Percentiles rank a stretch among this genome's conserved stretches.
phyloP scores from a whole-genome alignment of 1,284 basidiomycete genomes.

The Mycosarcoma mackinlayi region DNA sequence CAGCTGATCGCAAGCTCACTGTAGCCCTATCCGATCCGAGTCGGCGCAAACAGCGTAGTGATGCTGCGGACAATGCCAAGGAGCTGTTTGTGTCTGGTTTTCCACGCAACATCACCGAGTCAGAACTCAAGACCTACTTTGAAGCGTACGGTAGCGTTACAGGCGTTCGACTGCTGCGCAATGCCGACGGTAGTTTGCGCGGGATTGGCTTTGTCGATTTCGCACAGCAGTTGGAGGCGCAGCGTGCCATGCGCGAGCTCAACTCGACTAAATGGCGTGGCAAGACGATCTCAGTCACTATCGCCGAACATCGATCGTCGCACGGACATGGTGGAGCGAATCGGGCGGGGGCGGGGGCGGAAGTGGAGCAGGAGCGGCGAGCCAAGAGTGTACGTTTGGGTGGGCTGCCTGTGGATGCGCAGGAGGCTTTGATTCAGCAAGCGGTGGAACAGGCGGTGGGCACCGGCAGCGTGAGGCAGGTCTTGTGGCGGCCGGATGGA shows the following conservation, averaged over 20 bases:
- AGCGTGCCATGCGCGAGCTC: slow-evolving; percentile 58
- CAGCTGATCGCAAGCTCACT: slow-evolving; percentile 74
- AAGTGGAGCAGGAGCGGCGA: slow-evolving; percentile 15
- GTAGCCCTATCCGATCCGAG: slow-evolving; percentile 92
- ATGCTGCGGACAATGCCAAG: slow-evolving; percentile 80
- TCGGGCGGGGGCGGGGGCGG: too few species aligned
- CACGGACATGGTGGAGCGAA: slow-evolving; percentile 11
- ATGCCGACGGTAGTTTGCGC: slow-evolving; percentile 78
- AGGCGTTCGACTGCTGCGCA: slow-evolving; percentile 80
- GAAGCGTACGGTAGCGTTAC: slow-evolving; percentile 79
- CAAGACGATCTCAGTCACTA: slow-evolving; percentile 54
- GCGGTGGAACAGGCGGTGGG: slow-evolving; percentile 54
- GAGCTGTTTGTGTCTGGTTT: slow-evolving; percentile 88
- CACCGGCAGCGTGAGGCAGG: slow-evolving; percentile 41
- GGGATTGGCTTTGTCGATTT: slow-evolving; percentile 96
- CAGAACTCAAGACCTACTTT: slow-evolving; percentile 81
- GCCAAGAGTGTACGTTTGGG: slow-evolving; percentile 48
- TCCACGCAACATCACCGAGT: slow-evolving; percentile 78
- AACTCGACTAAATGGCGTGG: slow-evolving; percentile 57
- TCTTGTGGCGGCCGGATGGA: slow-evolving; percentile 57
- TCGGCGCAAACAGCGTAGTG: slow-evolving; percentile 85
- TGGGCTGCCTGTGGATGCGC: slow-evolving; percentile 59
- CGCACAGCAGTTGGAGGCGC: slow-evolving; percentile 69
- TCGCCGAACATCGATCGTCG: slow-evolving; percentile 39
- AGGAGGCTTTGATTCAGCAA: slow-evolving; percentile 67